These are phyloP conservation scores for Pythium aristosporum DNA, from an alignment of 352 stramenopile genomes.

Conservation along the genomic window DNA sequence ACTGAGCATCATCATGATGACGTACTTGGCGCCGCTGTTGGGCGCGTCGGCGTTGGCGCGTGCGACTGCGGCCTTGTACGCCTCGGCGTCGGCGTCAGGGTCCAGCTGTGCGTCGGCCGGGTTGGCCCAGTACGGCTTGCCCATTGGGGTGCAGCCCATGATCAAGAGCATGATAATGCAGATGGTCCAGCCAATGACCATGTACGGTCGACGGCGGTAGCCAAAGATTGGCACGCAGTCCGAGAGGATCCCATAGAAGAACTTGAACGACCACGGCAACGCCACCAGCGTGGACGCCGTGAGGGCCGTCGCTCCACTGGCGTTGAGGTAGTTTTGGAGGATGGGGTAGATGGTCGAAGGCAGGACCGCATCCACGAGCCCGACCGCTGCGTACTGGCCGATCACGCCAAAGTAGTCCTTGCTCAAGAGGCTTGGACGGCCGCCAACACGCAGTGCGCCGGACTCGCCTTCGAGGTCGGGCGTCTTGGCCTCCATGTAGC, in stretches of 20 bases:
- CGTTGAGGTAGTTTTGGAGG: slow-evolving; percentile 33
- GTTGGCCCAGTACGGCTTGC: slow-evolving; percentile 27
- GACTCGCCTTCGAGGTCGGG: slow-evolving; percentile 25
- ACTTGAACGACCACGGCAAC: slow-evolving; percentile 28
- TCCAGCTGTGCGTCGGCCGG: slow-evolving; percentile 12
- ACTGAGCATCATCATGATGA: slow-evolving; percentile 37
- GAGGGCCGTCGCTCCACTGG: slow-evolving; percentile 11
- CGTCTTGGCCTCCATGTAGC: slow-evolving; percentile 28
- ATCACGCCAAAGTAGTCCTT: slow-evolving; percentile 33
- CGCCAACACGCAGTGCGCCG: slow-evolving; percentile 38
- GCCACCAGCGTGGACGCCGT: slow-evolving; percentile 17
- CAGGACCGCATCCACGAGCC: slow-evolving; percentile 31
- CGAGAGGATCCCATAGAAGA: slow-evolving; percentile 41
- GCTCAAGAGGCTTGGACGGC: slow-evolving; percentile 28
- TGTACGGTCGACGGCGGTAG: slow-evolving; percentile 41
- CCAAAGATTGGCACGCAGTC: slow-evolving; percentile 41
- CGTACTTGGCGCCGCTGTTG: slow-evolving; percentile 29
- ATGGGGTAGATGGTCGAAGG: slow-evolving; percentile 35
- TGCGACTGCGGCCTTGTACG: not conserved
- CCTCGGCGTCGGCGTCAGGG: slow-evolving; percentile 4
- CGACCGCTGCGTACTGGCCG: slow-evolving; percentile 33
- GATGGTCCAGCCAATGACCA: slow-evolving; percentile 38
- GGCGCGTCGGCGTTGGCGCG: slow-evolving; percentile 23
- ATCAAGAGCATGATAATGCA: slow-evolving; percentile 30
- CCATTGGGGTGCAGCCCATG: slow-evolving; percentile 30